Base-by-base conservation (phyloP, 139 green algal species). In the Chlorella sp. region DNA sequence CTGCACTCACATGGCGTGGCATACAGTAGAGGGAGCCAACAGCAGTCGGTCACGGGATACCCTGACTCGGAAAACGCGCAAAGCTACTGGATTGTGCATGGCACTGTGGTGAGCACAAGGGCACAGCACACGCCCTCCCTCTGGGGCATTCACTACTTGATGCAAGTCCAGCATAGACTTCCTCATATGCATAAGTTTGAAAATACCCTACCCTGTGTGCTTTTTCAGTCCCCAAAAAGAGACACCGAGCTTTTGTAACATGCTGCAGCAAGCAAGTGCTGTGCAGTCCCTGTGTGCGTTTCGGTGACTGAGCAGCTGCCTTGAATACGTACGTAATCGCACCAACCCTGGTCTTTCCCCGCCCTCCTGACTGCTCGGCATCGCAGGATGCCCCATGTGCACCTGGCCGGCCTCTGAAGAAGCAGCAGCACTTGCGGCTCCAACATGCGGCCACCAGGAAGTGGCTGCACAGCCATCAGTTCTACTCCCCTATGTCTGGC, bases 381-480 rank as follows among this genome's bases (percentile, higher is more conserved):
- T 55, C 42, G 10, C 42, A 55, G 42, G 17, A 17, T 17, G 42
- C 17, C 42, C 42, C 42, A 55, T 26, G 10, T 55, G 42, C n/a
- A n/a, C 42, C 42, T 55, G 42, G 10, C 42, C 10, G 10, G 42
- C 42, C 17, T 17, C 42, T 17, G 17, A 10, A 55, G 42, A 17
- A 10, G 10, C 42, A 10, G 17, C n/a, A n/a, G n/a, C n/a, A 55
- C 10, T 31, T 98, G 17, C 74, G 90, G n/a, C 77, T 98, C 65
- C 88, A 93, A 76, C 94, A 98, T 61, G 59, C 76, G 3, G 35
- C 34, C 10, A 97, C 94, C 1, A 69, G 82, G 26, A 93, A 87
- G 63, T 98, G 94, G 94, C 82, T 98, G 42, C 94, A 98, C 79
- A 91, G 81, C 72, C 94, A 98, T 77, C n/a, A 80, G 14, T 94